Conservation (phyloP, 129 eudicot species). For the Sambucus nigra region DNA sequence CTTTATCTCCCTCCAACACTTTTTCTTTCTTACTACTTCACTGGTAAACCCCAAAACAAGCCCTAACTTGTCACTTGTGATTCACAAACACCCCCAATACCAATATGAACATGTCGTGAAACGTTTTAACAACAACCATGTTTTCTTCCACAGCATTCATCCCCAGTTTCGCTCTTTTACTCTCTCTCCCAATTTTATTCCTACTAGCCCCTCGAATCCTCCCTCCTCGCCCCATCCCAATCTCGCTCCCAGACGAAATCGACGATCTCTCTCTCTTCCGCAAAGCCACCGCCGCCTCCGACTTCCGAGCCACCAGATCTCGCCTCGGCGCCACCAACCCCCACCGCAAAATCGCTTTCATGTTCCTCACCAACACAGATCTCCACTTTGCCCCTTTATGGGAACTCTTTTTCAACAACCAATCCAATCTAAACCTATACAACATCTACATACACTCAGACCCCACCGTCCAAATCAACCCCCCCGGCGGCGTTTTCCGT, state of each 20-base stretch:
- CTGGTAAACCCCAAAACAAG: too few species aligned
- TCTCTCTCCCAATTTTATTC: slow-evolving; percentile 43
- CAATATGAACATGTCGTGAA: too few species aligned
- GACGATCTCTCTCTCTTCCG: slow-evolving; percentile 77
- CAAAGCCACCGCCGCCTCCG: slow-evolving; percentile 39
- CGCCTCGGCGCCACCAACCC: slow-evolving; percentile 49
- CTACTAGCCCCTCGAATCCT: slow-evolving; percentile 53
- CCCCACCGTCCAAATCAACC: slow-evolving; percentile 37
- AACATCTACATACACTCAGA: slow-evolving; percentile 76
- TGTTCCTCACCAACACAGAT: slow-evolving; percentile 72
- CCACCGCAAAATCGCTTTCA: slow-evolving; percentile 76
- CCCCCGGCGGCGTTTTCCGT: slow-evolving; percentile 47
- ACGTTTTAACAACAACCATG: too few species aligned
- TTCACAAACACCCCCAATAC: not conserved
- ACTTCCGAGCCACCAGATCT: slow-evolving; percentile 25
- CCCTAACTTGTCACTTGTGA: too few species aligned
- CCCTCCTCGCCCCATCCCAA: slow-evolving; percentile 38
- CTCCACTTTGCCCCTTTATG: slow-evolving; percentile 69
- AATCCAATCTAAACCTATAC: slow-evolving; percentile 22
- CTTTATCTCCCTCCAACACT: not conserved
- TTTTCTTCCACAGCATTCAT: slow-evolving; percentile 27
- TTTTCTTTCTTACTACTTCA: too few species aligned
- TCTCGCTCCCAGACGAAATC: slow-evolving; percentile 72
- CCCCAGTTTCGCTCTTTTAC: slow-evolving; percentile 32
- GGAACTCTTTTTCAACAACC: slow-evolving; percentile 39